Conservation (phyloP, 2,329 filamentous ascomycete genomes). For the Arthrobotrys sinensis region DNA sequence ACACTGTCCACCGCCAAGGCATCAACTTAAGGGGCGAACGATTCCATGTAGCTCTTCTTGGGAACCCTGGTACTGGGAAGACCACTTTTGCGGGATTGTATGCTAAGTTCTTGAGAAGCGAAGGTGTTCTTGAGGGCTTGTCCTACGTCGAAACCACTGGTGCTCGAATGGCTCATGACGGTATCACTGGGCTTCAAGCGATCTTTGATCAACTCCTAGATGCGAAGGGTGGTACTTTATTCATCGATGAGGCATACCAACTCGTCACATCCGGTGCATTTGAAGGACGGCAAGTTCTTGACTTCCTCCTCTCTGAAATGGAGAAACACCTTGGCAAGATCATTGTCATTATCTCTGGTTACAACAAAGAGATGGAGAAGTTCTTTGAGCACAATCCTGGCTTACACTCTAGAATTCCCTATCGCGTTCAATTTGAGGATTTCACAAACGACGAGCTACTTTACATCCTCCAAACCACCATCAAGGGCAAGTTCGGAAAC, state of each 20-base stretch:
- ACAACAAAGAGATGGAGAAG: slow-evolving; percentile 80
- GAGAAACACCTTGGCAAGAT: slow-evolving; percentile 80
- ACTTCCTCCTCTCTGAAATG: slow-evolving; percentile 80
- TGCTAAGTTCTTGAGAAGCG: slow-evolving; percentile 75
- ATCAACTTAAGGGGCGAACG: slow-evolving; percentile 74
- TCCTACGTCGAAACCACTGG: slow-evolving; percentile 79
- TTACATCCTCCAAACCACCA: slow-evolving; percentile 73
- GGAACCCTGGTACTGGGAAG: slow-evolving; percentile 83
- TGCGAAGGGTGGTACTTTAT: slow-evolving; percentile 77
- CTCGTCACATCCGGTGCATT: slow-evolving; percentile 74
- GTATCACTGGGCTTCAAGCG: slow-evolving; percentile 73
- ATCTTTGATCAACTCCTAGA: slow-evolving; percentile 74
- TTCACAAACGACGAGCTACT: slow-evolving; percentile 78
- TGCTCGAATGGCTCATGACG: slow-evolving; percentile 76
- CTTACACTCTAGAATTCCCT: slow-evolving; percentile 78
- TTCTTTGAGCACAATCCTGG: slow-evolving; percentile 83
- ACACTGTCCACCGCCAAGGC: slow-evolving; percentile 74
- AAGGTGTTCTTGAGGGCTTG: slow-evolving; percentile 76
- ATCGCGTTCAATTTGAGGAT: slow-evolving; percentile 77
- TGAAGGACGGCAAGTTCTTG: slow-evolving; percentile 76
- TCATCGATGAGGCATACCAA: slow-evolving; percentile 86
- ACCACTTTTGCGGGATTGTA: slow-evolving; percentile 83
- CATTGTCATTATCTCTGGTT: slow-evolving; percentile 81
- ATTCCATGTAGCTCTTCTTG: slow-evolving; percentile 76
- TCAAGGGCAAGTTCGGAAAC: slow-evolving; percentile 72